phyloP scores from a whole-genome alignment of 2,329 filamentous ascomycete genomes.

The Stemphylium lycopersici region DNA sequence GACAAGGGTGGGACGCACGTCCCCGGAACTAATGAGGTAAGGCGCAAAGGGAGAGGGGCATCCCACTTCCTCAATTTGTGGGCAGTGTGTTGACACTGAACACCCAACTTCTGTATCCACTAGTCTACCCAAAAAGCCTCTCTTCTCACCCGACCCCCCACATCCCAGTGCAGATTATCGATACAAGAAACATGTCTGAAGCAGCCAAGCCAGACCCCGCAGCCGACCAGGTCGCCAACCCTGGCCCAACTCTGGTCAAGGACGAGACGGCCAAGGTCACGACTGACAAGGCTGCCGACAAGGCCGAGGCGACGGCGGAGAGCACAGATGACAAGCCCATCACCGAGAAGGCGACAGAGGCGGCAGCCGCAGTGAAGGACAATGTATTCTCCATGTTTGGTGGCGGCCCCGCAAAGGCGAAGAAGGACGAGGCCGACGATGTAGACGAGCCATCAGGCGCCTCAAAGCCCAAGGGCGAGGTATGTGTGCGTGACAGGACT shows the following conservation, averaged over 20 bases:
- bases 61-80: slow-evolving; percentile 18
- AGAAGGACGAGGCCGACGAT: slow-evolving; percentile 75
- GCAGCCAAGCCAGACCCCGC: slow-evolving; percentile 50
- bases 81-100: slow-evolving; percentile 13
- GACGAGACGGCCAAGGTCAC: slow-evolving; percentile 55
- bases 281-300: slow-evolving; percentile 43
- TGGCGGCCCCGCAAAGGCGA: slow-evolving; percentile 95
- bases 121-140: slow-evolving; percentile 19
- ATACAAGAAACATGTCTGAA: slow-evolving; percentile 43
- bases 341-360: slow-evolving; percentile 48
- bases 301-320: slow-evolving; percentile 31
- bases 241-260: slow-evolving; percentile 49
- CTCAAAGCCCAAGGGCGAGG: slow-evolving; percentile 60
- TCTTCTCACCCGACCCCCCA: slow-evolving; percentile 8
- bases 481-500: slow-evolving; percentile 41
- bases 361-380: slow-evolving; percentile 54
- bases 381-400: slow-evolving; percentile 98
- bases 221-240: slow-evolving; percentile 47
- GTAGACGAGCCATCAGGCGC: slow-evolving; percentile 83
- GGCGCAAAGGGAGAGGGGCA: slow-evolving; percentile 11
- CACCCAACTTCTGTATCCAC: slow-evolving; percentile 5
- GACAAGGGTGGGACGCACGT: slow-evolving; percentile 20
- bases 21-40: slow-evolving; percentile 11
- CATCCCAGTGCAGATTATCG: slow-evolving; percentile 1
- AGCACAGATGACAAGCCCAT: slow-evolving; percentile 59